phyloP scores from a whole-genome alignment of 2,329 filamentous ascomycete species.

The Sordariomycetes sp. region DNA sequence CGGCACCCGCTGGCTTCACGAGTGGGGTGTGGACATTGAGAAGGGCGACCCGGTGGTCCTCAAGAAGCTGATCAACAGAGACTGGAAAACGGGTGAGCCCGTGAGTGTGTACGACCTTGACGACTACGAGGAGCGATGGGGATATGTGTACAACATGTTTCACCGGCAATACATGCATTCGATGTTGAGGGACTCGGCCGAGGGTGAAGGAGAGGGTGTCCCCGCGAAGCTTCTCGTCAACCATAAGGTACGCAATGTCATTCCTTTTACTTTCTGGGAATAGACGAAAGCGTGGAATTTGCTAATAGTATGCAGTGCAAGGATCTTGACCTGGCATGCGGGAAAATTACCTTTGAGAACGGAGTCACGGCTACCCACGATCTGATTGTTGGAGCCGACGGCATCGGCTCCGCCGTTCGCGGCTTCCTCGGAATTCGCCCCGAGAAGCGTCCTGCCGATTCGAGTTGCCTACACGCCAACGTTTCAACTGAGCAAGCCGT shows the following conservation, averaged over 20 bases:
- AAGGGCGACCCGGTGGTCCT: slow-evolving; percentile 54
- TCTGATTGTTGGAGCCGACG: slow-evolving; percentile 50
- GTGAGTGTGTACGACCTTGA: slow-evolving; percentile 49
- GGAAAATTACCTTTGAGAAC: slow-evolving; percentile 38
- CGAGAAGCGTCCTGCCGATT: slow-evolving; percentile 43
- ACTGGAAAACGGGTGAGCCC: slow-evolving; percentile 57
- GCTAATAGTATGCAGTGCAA: slow-evolving; percentile 21
- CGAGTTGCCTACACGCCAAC: slow-evolving; percentile 52
- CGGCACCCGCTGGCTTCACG: slow-evolving; percentile 54
- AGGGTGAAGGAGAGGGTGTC: slow-evolving; percentile 35
- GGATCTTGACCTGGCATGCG: slow-evolving; percentile 35
- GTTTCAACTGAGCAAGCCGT: slow-evolving; percentile 48
- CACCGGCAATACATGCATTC: slow-evolving; percentile 56
- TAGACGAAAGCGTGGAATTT: background rate
- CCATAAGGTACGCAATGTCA: slow-evolving; percentile 26
- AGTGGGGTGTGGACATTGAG: slow-evolving; percentile 51
- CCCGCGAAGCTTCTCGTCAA: slow-evolving; percentile 43
- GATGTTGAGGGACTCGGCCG: slow-evolving; percentile 49
- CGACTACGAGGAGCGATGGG: slow-evolving; percentile 54
- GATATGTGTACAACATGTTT: slow-evolving; percentile 55
- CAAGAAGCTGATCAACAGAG: slow-evolving; percentile 52
- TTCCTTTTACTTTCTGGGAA: background rate
- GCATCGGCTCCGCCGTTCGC: slow-evolving; percentile 53
- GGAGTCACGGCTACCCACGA: slow-evolving; percentile 37
- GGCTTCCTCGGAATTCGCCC: slow-evolving; percentile 48